Evolutionary conservation across 202 grass and related monocot genomes (phyloP), one percentile per base, ranked within the genome.

Genomic region (Cymbopogon flexuosus): DNA sequence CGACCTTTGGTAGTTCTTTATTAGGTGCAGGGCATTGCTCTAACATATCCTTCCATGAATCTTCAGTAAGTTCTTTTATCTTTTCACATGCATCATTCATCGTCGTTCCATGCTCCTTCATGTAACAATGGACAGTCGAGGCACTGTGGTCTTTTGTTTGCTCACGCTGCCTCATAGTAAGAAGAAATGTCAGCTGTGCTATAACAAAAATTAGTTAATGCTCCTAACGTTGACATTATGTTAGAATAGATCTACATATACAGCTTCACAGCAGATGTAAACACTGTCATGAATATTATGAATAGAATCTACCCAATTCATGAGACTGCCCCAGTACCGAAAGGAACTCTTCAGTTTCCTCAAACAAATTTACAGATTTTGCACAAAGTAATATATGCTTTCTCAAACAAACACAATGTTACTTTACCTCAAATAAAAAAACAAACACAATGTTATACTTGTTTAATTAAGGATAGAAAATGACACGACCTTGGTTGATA

Each of bases 401-500:
- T 21, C 51, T 56, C 0, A 2, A 56, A 56, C 51, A 56, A 51
- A 33, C 31, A 8, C 49, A 8, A 54, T 19, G 2, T 56, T 62
- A n/a, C 27, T 27, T 27, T 27, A 27, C 27, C 27, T 27, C 2
- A 27, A 27, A 27, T 27, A 27, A 27, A 27, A 27, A 27, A 27
- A 27, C 27, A 27, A 33, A 33, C 31, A 8, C 49, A 8, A 54
- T 19, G 2, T 56, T 62, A n/a, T n/a, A 62, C 22, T 31, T 72
- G n/a, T 29, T n/a, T 2, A 15, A 58, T n/a, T 2, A 15, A 58
- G 18, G 33, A 65, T 59, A 58, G 73, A 72, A 16, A 71, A 33
- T 0, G 9, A 87, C 73, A 33, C 0, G 9, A 87, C 73, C 85
- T 83, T 77, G 0, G 43, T 87, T 31, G 85, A 87, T 35, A 73